These are phyloP conservation scores for Fistulinella staudtii DNA, from an alignment of 1,284 basidiomycete genomes.

Conservation along the genomic window DNA sequence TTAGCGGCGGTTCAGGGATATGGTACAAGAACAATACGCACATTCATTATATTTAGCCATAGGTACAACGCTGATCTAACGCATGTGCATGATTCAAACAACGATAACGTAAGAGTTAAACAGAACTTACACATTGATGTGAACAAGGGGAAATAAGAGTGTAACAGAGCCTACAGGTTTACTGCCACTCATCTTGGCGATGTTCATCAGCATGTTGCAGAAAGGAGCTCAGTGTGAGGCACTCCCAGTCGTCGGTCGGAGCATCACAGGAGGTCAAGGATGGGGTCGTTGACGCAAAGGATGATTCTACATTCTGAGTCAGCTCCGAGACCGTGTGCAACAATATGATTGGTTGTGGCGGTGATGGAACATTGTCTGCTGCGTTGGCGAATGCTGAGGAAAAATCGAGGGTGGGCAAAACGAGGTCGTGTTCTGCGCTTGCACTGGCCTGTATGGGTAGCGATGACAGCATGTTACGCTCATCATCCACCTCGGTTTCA, in stretches of 20 bases:
- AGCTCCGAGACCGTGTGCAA: conserved; percentile 28
- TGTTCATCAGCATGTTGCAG: conserved; percentile 11
- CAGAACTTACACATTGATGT: background rate
- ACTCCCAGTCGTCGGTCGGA: conserved; percentile 16
- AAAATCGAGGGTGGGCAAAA: conserved; percentile 69
- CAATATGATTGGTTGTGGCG: conserved; percentile 18
- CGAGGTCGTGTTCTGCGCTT: conserved; percentile 40
- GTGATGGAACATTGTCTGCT: conserved; percentile 1
- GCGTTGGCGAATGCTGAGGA: conserved; percentile 33
- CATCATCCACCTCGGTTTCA: conserved; percentile 5
- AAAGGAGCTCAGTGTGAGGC: conserved; percentile 17
- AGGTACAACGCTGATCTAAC: no score
- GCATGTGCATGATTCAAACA: background rate
- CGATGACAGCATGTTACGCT: background rate
- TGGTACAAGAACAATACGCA: no score
- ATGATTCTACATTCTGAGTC: conserved; percentile 7
- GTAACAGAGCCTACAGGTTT: background rate
- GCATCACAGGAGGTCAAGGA: background rate
- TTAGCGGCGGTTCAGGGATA: no score
- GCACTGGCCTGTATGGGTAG: conserved; percentile 12
- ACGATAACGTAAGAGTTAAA: background rate
- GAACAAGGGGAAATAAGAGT: background rate
- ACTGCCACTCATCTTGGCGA: background rate
- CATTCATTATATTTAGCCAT: no score
- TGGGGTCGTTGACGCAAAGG: background rate